Evolutionary conservation across 1,284 basidiomycete species (phyloP), one percentile per base, ranked within the genome.

Genomic region (Ceratorhiza oryzae-sativae): DNA sequence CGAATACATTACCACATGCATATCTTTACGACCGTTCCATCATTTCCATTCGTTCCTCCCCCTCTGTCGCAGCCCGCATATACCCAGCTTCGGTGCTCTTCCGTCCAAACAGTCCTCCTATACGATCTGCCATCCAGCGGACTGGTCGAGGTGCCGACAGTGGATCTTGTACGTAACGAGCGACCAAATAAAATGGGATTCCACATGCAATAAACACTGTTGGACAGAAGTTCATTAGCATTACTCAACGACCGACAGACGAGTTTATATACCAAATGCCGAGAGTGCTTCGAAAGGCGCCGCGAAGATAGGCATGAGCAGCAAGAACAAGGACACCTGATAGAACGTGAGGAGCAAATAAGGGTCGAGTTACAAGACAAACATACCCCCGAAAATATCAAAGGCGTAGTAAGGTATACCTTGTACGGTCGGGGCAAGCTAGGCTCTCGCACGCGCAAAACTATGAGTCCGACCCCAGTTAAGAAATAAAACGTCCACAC

Each of bases 271-370:
- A 95, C 94, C 88, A 73, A 96, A 85, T 1, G 95, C 95, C 1
- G 94, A 89, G 2, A 93, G 80, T 0, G 95, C 94, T 80, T 98
- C 92, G 27, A 91, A 81, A 0, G 97, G 97, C 15, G 96, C 95
- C 1, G 95, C 95, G 73, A 97, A 92, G 65, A 97, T 86, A 2
- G 96, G 96, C 94, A 99, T 98, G 77, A 92, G 90, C 4, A 99
- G 83, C 62, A 99, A 84, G 82, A 98, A 98, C 73, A 97, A 82
- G 1, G 95, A 94, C 23, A 96, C 90, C 89, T 93, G 65, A 10
- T 63, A 42, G n/a, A 48, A 71, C 23, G 56, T 3, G 41, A 34
- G 27, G 25, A 46, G 48, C 27, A 15, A 15, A 3, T 2, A 49
- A 77, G n/a, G n/a, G n/a, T n/a, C 65, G 76, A 74, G 75, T 41